phyloP scores from a whole-genome alignment of 2,329 filamentous ascomycete species.

The Penicillium oxalicum region DNA sequence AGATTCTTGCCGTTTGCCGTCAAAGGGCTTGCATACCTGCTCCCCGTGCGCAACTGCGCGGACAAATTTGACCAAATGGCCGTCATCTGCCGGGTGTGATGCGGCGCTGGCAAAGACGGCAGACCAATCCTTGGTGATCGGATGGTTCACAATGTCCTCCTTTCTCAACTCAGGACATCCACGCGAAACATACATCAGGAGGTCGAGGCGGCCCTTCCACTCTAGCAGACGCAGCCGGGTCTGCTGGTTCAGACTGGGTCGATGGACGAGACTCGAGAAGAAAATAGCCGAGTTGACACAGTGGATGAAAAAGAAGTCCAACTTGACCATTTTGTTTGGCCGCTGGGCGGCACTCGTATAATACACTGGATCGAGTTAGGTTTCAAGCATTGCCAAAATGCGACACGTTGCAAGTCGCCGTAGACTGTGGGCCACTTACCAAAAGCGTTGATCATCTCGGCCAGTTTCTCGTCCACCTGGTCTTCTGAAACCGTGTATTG shows the following conservation, averaged over 20 bases:
- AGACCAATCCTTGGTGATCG: slow-evolving; percentile 47
- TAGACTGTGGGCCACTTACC: slow-evolving; percentile 32
- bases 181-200: slow-evolving; percentile 67
- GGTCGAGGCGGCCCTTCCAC: slow-evolving; percentile 72
- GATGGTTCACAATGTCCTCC: slow-evolving; percentile 57
- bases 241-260: slow-evolving; percentile 53
- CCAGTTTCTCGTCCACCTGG: slow-evolving; percentile 53
- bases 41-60: slow-evolving; percentile 63
- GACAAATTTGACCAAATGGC: slow-evolving; percentile 71
- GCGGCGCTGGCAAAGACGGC: slow-evolving; percentile 44
- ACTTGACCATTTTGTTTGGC: slow-evolving; percentile 60
- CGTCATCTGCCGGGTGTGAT: slow-evolving; percentile 58
- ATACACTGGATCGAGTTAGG: slow-evolving; percentile 35
- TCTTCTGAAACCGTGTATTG: slow-evolving; percentile 53
- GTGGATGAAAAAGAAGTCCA: slow-evolving; percentile 83
- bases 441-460: slow-evolving; percentile 64
- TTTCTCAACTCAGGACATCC: slow-evolving; percentile 55
- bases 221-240: slow-evolving; percentile 67
- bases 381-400: neutral
- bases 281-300: slow-evolving; percentile 73
- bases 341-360: slow-evolving; percentile 58
- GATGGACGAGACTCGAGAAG: slow-evolving; percentile 57
- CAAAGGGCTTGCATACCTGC: slow-evolving; percentile 39
- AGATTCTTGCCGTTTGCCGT: slow-evolving; percentile 21
- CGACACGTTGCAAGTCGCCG: no score